Evolutionary conservation across 345 rosid species (phyloP).

Genomic region (Eucalyptus decipiens): DNA sequence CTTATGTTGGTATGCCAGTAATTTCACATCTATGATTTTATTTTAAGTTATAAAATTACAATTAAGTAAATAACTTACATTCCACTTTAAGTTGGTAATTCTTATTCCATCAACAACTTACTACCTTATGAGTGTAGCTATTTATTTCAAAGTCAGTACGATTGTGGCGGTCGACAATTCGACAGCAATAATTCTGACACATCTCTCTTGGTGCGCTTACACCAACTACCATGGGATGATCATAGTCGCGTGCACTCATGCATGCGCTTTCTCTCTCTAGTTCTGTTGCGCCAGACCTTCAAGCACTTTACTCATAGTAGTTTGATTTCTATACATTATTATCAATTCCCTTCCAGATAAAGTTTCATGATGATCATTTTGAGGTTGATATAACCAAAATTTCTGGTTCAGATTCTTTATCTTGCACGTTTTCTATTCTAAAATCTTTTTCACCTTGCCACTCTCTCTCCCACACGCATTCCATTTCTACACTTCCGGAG

Average conservation of each 20-base stretch:
- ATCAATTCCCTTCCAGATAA: too few relatives aligned
- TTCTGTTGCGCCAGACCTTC: neutral
- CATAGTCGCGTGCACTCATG: neutral
- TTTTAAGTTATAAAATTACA: neutral
- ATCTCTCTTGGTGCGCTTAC: neutral
- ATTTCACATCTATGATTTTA: neutral
- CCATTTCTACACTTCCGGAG: neutral
- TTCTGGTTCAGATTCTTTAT: neutral
- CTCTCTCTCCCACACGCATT: neutral
- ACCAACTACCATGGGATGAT: neutral
- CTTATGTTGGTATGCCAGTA: neutral
- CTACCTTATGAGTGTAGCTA: neutral
- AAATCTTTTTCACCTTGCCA: neutral
- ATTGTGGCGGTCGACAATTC: neutral
- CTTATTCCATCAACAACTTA: neutral
- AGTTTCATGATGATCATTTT: neutral
- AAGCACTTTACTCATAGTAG: neutral
- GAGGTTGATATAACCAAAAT: neutral
- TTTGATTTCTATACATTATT: too few relatives aligned
- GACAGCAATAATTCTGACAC: neutral
- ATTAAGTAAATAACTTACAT: neutral
- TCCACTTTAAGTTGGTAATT: neutral
- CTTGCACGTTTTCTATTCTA: neutral
- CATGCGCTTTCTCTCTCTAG: neutral
- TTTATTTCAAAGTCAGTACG: neutral